Percentiles rank a stretch among this genome's conserved stretches.
phyloP scores from a whole-genome alignment of 169 alveolate species.

The Eimeria brunetti region DNA sequence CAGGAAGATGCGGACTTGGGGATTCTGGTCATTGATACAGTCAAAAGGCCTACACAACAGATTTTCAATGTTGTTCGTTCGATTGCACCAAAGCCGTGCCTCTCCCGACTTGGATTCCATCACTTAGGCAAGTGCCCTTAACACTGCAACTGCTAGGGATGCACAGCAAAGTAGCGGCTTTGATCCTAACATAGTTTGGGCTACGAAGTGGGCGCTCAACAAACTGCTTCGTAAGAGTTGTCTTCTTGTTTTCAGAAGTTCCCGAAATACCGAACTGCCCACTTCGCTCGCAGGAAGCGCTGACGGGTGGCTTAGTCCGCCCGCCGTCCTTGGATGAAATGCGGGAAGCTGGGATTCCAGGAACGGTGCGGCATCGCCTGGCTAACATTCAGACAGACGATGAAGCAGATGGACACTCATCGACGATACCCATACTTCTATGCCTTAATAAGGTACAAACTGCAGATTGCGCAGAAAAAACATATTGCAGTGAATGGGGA shows the following conservation, averaged over 20 bases:
- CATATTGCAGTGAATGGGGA: not conserved
- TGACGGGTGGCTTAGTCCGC: not conserved
- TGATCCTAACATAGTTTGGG: not conserved
- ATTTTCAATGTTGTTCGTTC: constrained; percentile 85
- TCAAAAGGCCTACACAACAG: constrained; percentile 89
- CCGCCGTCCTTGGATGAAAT: constrained; percentile 47
- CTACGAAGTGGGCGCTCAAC: not conserved
- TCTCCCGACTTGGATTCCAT: constrained; percentile 37
- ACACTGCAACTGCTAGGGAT: not conserved
- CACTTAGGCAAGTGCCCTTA: constrained; percentile 24
- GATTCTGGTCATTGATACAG: constrained; percentile 88
- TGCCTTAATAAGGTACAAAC: constrained; percentile 76
- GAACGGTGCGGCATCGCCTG: constrained; percentile 35
- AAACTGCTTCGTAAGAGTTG: not conserved
- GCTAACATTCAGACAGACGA: not conserved
- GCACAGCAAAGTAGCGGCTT: not conserved
- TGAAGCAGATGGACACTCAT: constrained; percentile 15
- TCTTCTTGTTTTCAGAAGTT: not conserved
- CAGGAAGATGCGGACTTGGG: constrained; percentile 91
- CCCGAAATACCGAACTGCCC: not conserved
- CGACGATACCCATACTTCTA: constrained; percentile 48
- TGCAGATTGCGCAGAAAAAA: not conserved
- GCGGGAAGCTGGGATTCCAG: constrained; percentile 65
- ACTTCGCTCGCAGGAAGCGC: not conserved
- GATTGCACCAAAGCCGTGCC: constrained; percentile 85